Base-by-base conservation (phyloP, 805 yeast genomes). In the Wickerhamomyces xylosicus region DNA sequence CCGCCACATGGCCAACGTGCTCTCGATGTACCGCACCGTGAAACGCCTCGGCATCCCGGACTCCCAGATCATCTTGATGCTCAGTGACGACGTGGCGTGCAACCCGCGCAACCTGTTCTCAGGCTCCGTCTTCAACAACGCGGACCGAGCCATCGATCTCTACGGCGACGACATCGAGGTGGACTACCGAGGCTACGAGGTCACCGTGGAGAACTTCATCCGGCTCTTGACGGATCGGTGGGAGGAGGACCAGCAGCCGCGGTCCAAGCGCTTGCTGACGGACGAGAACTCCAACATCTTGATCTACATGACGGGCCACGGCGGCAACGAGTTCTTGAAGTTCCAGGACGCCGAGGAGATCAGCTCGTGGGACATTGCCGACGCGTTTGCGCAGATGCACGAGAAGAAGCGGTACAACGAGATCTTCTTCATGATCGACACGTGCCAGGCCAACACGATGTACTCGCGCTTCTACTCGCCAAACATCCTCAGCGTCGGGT, bases 381-480 rank as follows among this genome's bases (percentile, higher is more conserved):
- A 92, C 62, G 97, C 97, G 3, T 85, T 92, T 63, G 94, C 77
- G 38, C 97, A 92, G 58, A 92, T 92, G 98, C 77, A 85, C 64
- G 95, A 90, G 57, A 89, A 89, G 73, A 83, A 84, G 49, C 71
- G 98, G 40, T 92, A 92, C 65, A 87, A 89, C 50, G 97, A 92
- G 64, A 84, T 92, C 27, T 77, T 92, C 55, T 92, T 92, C 62
- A 92, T 92, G 97, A 83, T 92, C 47, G 99, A 92, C 59, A 92
- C 99, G 0, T 92, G 99, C 56, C 98, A 92, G 66, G 98, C 98
- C 19, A 92, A 90, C 61, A 86, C 98, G 14, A 90, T 92, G 98
- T 92, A 83, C 62, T 80, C 94, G 41, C 75, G 82, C 53, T 78
- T 90, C 54, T 87, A 86, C 57, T 82, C 95, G 9, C 97, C 98